Conservation (phyloP, 192 early-diverging fungal genomes). For the Kappamyces sp. region DNA sequence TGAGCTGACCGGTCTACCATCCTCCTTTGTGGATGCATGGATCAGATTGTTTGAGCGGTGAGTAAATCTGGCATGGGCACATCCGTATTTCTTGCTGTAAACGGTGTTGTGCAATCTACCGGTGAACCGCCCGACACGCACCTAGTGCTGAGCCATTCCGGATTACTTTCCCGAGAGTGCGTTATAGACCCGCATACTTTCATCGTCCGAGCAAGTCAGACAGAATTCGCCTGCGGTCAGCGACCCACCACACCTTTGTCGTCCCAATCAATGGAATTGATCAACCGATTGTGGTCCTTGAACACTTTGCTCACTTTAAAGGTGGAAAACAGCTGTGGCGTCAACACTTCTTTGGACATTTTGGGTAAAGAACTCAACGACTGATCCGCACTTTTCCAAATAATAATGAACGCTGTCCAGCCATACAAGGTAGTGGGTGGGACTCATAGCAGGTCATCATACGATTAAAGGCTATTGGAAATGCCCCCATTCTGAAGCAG, state of each 20-base stretch:
- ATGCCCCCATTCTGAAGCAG: constrained; percentile 15
- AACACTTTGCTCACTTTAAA: constrained; percentile 62
- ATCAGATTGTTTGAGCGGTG: constrained; percentile 71
- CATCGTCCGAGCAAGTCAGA: constrained; percentile 77
- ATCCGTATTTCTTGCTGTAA: constrained; percentile 95
- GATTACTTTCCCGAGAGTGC: constrained; percentile 66
- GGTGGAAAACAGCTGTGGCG: not conserved
- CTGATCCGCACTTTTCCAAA: too few relatives aligned
- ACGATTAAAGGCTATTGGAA: constrained; percentile 11
- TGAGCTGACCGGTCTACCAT: constrained; percentile 44
- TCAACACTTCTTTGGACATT: too few relatives aligned
- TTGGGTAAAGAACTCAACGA: too few relatives aligned
- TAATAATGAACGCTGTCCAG: too few relatives aligned
- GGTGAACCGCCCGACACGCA: not conserved
- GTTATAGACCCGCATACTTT: constrained; percentile 82
- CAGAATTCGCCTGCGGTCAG: constrained; percentile 59
- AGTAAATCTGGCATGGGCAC: constrained; percentile 80
- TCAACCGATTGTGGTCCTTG: constrained; percentile 60
- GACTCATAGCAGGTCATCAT: constrained; percentile 12
- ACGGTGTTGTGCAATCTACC: constrained; percentile 60
- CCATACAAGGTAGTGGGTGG: too few relatives aligned
- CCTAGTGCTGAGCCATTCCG: not conserved
- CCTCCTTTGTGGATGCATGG: constrained; percentile 91
- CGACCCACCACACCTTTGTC: not conserved
- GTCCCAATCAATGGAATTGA: constrained; percentile 83